Evolutionary conservation across 305 asterid genomes (phyloP).

Genomic region (Solanum hybrid): DNA sequence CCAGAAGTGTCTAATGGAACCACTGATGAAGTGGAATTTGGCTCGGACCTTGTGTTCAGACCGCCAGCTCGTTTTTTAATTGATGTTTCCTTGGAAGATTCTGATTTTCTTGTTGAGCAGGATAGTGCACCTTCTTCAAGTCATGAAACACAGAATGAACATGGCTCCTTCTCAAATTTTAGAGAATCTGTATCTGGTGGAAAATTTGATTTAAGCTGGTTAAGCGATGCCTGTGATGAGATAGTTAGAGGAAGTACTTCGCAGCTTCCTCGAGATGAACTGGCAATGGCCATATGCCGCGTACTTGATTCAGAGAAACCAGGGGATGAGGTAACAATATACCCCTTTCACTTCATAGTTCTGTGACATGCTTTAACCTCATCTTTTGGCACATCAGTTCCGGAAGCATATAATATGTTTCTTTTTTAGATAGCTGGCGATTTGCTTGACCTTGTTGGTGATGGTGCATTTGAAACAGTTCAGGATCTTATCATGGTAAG

Average conservation of each 20-base stretch:
- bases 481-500: constrained; percentile 87
- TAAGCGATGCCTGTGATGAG: constrained; percentile 72
- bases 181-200: constrained; percentile 27
- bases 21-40: constrained; percentile 64
- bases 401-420: constrained; percentile 8
- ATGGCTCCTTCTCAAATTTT: constrained; percentile 24
- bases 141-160: constrained; percentile 34
- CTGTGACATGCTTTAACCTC: constrained; percentile 5
- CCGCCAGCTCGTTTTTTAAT: constrained; percentile 74
- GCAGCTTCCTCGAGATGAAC: constrained; percentile 82
- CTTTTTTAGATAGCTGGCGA: constrained; percentile 74
- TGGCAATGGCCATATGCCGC: constrained; percentile 92
- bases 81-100: constrained; percentile 52
- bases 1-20: constrained; percentile 30
- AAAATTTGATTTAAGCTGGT: constrained; percentile 73
- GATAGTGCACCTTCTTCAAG: constrained; percentile 25
- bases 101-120: constrained; percentile 36
- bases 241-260: constrained; percentile 65
- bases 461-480: constrained; percentile 82
- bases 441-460: constrained; percentile 94
- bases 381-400: constrained; percentile 3
- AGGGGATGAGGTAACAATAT: constrained; percentile 73
- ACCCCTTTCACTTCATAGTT: constrained; percentile 1
- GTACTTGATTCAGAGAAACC: constrained; percentile 93
- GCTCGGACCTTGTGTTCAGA: constrained; percentile 67